These are phyloP conservation scores for Calonectria naviculata DNA, from an alignment of 2,329 filamentous ascomycete genomes.

Conservation along the genomic window DNA sequence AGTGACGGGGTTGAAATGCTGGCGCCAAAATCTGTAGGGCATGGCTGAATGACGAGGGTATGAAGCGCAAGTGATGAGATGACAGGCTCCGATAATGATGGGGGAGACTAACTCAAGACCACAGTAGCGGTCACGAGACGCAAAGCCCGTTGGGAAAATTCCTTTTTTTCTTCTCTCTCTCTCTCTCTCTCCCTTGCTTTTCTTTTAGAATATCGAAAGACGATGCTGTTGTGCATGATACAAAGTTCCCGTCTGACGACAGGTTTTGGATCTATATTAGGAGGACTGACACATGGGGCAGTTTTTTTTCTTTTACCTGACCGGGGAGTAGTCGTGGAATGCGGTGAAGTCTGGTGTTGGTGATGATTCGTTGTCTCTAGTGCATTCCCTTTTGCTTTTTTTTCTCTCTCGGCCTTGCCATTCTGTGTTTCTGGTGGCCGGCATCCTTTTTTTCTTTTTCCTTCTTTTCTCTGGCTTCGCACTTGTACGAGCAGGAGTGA, in stretches of 20 bases:
- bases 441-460: neutral
- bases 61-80: conserved; percentile 9
- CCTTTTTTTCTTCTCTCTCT: neutral
- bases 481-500: neutral
- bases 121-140: neutral
- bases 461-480: neutral
- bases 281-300: neutral
- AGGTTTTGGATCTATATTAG: conserved; percentile 11
- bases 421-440: neutral
- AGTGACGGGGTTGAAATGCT: neutral
- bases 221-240: neutral
- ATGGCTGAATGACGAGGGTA: neutral
- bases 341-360: conserved; percentile 10
- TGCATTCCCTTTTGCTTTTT: neutral
- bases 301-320: neutral
- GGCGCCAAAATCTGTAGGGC: neutral
- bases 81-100: neutral
- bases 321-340: neutral
- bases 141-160: neutral
- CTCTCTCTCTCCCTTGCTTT: neutral
- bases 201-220: conserved; percentile 1
- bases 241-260: neutral
- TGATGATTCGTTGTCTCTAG: neutral
- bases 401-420: neutral
- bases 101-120: neutral